phyloP scores from a whole-genome alignment of 805 yeast species.

The Zygoascus tannicola region DNA sequence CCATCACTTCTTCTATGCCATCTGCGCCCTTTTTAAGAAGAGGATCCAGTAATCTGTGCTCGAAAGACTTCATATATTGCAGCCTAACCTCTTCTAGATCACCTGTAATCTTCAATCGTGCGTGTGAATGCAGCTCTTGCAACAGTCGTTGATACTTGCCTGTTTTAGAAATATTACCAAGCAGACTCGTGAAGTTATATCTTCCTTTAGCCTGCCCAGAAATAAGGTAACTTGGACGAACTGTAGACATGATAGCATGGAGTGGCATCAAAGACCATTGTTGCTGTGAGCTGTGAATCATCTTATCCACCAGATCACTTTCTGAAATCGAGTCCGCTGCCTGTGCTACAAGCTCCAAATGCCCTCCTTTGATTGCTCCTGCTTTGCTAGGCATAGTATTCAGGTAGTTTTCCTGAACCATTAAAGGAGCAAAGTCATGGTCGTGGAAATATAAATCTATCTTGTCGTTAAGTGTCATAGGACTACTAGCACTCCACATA shows the following conservation, averaged over 20 bases:
- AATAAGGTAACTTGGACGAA: constrained; percentile 64
- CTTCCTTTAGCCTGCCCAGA: constrained; percentile 65
- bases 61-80: constrained; percentile 62
- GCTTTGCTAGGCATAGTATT: constrained; percentile 40
- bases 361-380: constrained; percentile 30
- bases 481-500: constrained; percentile 43
- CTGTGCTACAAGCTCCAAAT: constrained; percentile 51
- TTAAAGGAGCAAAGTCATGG: constrained; percentile 86
- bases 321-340: constrained; percentile 87
- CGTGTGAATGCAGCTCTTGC: constrained; percentile 83
- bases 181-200: constrained; percentile 72
- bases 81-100: constrained; percentile 65
- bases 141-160: constrained; percentile 69
- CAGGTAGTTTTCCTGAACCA: constrained; percentile 92
- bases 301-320: constrained; percentile 70
- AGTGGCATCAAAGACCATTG: constrained; percentile 90
- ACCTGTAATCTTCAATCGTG: constrained; percentile 70
- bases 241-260: constrained; percentile 80
- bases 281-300: constrained; percentile 84
- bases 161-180: constrained; percentile 82
- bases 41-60: constrained; percentile 49
- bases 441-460: constrained; percentile 88
- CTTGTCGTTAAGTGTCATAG: constrained; percentile 64
- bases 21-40: constrained; percentile 45
- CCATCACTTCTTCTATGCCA: constrained; percentile 58